Evolutionary conservation across 1,139 yeast genomes (phyloP), one percentile per base, ranked within the genome.

Genomic region (Saccharomyces hybrid): DNA sequence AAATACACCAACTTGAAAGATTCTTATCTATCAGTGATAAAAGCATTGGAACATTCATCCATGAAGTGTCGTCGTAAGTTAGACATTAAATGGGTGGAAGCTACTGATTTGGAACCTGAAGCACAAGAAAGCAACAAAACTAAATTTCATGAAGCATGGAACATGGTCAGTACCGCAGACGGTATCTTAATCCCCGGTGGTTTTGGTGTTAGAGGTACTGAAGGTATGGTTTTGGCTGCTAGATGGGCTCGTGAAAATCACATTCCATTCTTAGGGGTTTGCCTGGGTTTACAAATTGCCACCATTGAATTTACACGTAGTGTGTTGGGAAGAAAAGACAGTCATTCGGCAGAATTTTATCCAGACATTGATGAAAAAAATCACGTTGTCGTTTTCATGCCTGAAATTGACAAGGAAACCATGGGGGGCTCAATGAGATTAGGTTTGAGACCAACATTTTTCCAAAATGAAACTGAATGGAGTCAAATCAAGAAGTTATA

Each of bases 351-450:
- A 74, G 99, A 95, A 74, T 88, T 91, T 65, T 83, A 82, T 64
- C 83, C 86, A 48, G 67, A 65, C 20, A 56, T 66, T 29, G 73
- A 77, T 38, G 89, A 87, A 61, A 83, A 77, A 7, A 78, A 79
- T 48, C 89, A 95, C 47, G 83, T 91, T 51, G 95, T 95, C 59
- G 90, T 95, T 52, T 93, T 88, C 77, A 95, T 95, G 99, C 99
- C 99, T 50, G 99, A 95, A 73, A 91, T 93, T 59, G 96, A 90
- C 73, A 95, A 90, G 76, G 84, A 88, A 61, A 90, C 89, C 70
- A 81, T 95, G 76, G 99, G 99, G 60, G 99, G 99, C 64, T 93
- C 98, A 55, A 95, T 95, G 99, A 85, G 99, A 77, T 81, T 95
- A 64, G 99, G 99, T 66, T 79, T 89, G 61, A 89, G 96, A 73